Evolutionary conservation across 169 alveolate genomes (phyloP), one percentile per base, ranked within the genome.

Genomic region (Cryptosporidium sp.): DNA sequence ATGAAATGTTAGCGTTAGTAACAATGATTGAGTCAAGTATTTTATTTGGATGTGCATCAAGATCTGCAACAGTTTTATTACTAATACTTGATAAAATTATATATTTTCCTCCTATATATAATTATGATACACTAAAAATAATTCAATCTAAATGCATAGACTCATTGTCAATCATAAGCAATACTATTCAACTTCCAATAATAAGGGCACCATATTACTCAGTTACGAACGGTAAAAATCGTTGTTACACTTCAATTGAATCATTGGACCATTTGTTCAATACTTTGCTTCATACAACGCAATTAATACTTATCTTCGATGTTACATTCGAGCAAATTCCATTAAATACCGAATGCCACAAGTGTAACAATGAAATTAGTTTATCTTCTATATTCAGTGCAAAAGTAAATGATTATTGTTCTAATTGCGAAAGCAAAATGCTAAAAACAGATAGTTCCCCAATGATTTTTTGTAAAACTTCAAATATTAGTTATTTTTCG

Each of bases 141-240:
- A 80, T 80, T 31, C 89, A 80, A 21, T 80, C 89, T 26, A 80
- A 80, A 48, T 80, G 73, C 53, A 65, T 80, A 31, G 89, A 80
- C 2, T 42, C 75, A 3, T 33, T 80, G 23, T 62, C 89, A 44
- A 60, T 80, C 16, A n/a, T 80, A 42, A 80, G 89, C 56, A 80
- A 48, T 45, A 31, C 62, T 26, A 44, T 65, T 51, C 75, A 62
- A 21, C 84, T 48, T 60, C 86, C 86, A 73, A 35, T 60, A 37
- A 18, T 73, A 26, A 73, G 70, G 14, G 70, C 86, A 37, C 86
- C 86, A 60, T 52, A 53, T 53, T 73, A 73, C n/a, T 53, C 86
- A 6, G 23, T 73, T 52, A 73, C 52, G 31, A 56, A 45, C 44
- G 35, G 72, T 31, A 73, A 73, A 35, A 23, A 58, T 21, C 68